Evolutionary conservation across 2,329 filamentous ascomycete genomes (phyloP).

Genomic region (Thielaviopsis cerberus): DNA sequence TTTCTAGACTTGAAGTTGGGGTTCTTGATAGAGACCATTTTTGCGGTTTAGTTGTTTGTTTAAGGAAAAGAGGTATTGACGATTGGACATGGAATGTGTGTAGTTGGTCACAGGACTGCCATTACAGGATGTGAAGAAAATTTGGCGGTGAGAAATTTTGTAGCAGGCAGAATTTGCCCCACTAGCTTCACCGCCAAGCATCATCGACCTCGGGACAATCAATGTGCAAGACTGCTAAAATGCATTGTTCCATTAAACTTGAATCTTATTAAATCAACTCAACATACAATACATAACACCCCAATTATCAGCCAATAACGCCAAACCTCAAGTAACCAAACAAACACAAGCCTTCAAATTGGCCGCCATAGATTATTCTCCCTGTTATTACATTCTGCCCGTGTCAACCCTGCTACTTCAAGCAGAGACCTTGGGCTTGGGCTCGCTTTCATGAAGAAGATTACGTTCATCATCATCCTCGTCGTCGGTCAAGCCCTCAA

Average conservation of each 20-base stretch:
- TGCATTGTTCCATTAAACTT: background rate
- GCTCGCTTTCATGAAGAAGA: background rate
- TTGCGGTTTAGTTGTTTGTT: slow-evolving; percentile 5
- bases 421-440: background rate
- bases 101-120: too few species aligned
- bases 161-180: slow-evolving; percentile 1
- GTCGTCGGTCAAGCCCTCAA: slow-evolving; percentile 77
- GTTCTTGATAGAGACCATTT: slow-evolving; percentile 38
- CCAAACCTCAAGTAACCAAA: background rate
- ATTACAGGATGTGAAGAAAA: slow-evolving; percentile 10
- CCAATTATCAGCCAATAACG: background rate
- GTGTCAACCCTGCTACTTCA: background rate
- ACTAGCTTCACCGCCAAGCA: background rate
- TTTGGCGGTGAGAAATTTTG: slow-evolving; percentile 6
- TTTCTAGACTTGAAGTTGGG: slow-evolving; percentile 38
- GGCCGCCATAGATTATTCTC: background rate
- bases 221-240: too few species aligned
- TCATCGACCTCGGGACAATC: too few species aligned
- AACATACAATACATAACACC: background rate
- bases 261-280: background rate
- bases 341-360: background rate
- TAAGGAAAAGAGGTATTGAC: background rate
- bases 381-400: background rate
- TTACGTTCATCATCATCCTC: slow-evolving; percentile 49
- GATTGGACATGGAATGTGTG: too few species aligned